Conservation (phyloP, 73 alveolate genomes). For the Loxodes magnus region DNA sequence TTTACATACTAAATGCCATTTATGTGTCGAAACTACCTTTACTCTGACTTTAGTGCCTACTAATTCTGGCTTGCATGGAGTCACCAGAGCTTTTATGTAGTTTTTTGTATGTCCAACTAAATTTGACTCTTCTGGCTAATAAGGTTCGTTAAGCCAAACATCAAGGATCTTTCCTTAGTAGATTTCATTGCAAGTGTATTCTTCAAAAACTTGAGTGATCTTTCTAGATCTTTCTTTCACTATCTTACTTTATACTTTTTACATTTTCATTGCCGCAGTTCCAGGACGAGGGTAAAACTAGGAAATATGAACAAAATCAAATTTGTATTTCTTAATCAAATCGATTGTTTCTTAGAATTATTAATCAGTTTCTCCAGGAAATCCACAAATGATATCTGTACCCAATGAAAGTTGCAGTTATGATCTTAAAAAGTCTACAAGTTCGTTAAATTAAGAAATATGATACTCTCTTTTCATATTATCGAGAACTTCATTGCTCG, state of each 20-base stretch:
- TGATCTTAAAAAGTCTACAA: slow-evolving; percentile 47
- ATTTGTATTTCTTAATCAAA: slow-evolving; percentile 67
- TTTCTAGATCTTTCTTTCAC: slow-evolving; percentile 65
- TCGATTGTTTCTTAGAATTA: slow-evolving; percentile 62
- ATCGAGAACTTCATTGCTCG: slow-evolving; percentile 66
- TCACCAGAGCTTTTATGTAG: slow-evolving; percentile 65
- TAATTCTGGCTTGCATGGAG: too few species aligned
- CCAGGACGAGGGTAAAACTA: slow-evolving; percentile 91
- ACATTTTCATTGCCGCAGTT: slow-evolving; percentile 90
- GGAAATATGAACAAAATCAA: slow-evolving; percentile 76
- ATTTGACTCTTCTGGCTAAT: slow-evolving; percentile 53
- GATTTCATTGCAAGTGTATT: slow-evolving; percentile 62
- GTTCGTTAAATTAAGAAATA: slow-evolving; percentile 71
- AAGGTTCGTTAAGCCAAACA: slow-evolving; percentile 84
- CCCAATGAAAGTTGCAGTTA: slow-evolving; percentile 72
- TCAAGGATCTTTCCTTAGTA: slow-evolving; percentile 62
- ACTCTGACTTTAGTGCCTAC: too few species aligned
- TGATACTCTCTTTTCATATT: slow-evolving; percentile 89
- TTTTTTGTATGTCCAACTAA: slow-evolving; percentile 83
- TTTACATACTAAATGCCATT: too few species aligned
- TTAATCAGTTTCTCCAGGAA: slow-evolving; percentile 79
- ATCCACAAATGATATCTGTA: slow-evolving; percentile 91
- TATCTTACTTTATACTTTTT: slow-evolving; percentile 69
- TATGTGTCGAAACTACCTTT: too few species aligned
- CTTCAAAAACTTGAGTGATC: slow-evolving; percentile 65